Evolutionary conservation across 768 basidiomycete species (phyloP).

Genomic region (Cyclocybe cylindracea): DNA sequence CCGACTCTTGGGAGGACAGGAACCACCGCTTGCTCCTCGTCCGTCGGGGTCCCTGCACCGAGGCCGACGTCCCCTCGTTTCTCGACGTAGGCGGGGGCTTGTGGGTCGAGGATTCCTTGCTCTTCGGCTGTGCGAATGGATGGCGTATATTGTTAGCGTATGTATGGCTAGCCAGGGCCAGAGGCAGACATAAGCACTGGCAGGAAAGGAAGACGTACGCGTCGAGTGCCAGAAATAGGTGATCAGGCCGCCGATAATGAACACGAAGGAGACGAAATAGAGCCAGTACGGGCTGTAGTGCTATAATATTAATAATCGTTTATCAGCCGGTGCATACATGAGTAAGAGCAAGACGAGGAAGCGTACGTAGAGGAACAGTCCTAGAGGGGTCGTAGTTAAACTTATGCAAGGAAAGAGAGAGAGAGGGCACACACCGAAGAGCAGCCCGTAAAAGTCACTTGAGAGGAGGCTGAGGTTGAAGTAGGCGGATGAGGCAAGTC

Average conservation of each 20-base stretch:
- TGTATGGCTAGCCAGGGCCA: background rate
- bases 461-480: slow-evolving; percentile 86
- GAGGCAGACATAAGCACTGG: too few species aligned
- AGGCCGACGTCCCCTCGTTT: slow-evolving; percentile 24
- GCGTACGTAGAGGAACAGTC: slow-evolving; percentile 54
- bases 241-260: slow-evolving; percentile 73
- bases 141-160: background rate
- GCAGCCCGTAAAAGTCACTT: slow-evolving; percentile 84
- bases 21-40: slow-evolving; percentile 12
- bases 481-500: slow-evolving; percentile 82
- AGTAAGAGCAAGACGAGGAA: background rate
- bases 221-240: slow-evolving; percentile 86
- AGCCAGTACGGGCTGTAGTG: slow-evolving; percentile 86
- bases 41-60: background rate
- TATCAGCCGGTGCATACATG: background rate
- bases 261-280: slow-evolving; percentile 78
- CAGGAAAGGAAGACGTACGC: slow-evolving; percentile 50
- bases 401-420: slow-evolving; percentile 9
- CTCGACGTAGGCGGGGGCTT: slow-evolving; percentile 59
- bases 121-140: slow-evolving; percentile 56
- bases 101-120: slow-evolving; percentile 64
- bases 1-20: too few species aligned
- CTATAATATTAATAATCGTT: slow-evolving; percentile 34
- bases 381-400: slow-evolving; percentile 21
- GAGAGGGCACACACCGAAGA: slow-evolving; percentile 55